Evolutionary conservation across 1,139 yeast species (phyloP), one percentile per base, ranked within the genome.

Genomic region (Kurtzmaniella quercitrusa): DNA sequence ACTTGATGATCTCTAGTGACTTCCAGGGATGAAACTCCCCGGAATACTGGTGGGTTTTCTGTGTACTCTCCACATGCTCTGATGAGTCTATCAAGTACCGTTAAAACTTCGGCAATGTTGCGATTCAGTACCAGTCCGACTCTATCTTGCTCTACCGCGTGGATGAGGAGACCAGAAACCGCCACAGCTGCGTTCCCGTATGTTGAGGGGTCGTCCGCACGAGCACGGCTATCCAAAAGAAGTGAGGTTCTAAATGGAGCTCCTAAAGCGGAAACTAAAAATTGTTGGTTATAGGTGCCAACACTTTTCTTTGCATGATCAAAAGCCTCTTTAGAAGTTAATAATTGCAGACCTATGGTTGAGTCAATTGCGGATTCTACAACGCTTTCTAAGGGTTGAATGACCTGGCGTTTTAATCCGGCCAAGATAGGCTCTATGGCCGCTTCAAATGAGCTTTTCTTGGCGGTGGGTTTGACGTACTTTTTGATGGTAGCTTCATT

Each of bases 151-250:
- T 76, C 80, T 22, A 78, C 68, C 0, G 89, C 80, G 51, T 74
- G 79, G n/a, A 77, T 67, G 30, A 82, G 65, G 44, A 83, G 65
- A 43, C 82, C 71, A 3, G 87, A 64, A 11, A 83, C 58, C 1
- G 86, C 71, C 38, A 83, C 74, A n/a, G 82, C 76, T 0, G 87
- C 78, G 55, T 83, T 81, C 2, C 87, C 86, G 44, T 74, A 72
- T 41, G 76, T 72, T 4, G 71, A 77, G 0, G 87, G 81, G 44
- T 81, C 73, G 16, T 80, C 70, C 1, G 82, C 70, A 38, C 88
- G 61, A 17, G 78, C 71, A 47, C 80, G 80, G 0, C 87, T 76
- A 50, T 82, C 85, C 50, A 81, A 65, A 39, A 66, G 65, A 18
- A 77, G 54, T 0, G 80, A 70, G 6, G 66, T 63, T 47, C 81